Percentiles rank a stretch among this genome's conserved stretches.
phyloP scores from a whole-genome alignment of 441 rosid genomes.

The Euphorbia corollata region DNA sequence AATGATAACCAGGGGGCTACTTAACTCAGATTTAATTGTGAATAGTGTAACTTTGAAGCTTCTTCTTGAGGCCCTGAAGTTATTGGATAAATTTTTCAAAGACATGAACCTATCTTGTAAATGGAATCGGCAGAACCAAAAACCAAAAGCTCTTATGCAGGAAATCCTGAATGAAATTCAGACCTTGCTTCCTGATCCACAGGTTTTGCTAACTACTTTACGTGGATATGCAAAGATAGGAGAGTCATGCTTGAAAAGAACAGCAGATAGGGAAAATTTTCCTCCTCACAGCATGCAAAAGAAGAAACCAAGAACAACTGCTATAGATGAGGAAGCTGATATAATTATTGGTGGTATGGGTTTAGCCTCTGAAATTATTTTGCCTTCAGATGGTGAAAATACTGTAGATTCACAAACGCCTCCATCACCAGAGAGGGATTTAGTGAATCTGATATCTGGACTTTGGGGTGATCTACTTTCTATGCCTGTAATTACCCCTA shows the following conservation, averaged over 20 bases:
- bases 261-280: conserved; percentile 31
- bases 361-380: conserved; percentile 30
- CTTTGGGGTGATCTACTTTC: conserved; percentile 55
- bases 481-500: conserved; percentile 28
- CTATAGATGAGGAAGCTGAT: conserved; percentile 41
- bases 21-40: conserved; percentile 69
- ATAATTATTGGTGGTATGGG: conserved; percentile 56
- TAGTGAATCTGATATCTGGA: conserved; percentile 43
- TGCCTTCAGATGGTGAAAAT: conserved; percentile 29
- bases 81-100: conserved; percentile 52
- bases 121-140: conserved; percentile 27
- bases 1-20: conserved; percentile 75
- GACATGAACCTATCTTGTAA: conserved; percentile 34
- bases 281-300: conserved; percentile 21
- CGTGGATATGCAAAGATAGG: conserved; percentile 27
- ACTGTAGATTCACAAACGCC: conserved; percentile 24
- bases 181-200: conserved; percentile 71
- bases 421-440: conserved; percentile 44
- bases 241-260: conserved; percentile 44
- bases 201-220: conserved; percentile 59
- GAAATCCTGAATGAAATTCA: conserved; percentile 62
- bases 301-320: conserved; percentile 43
- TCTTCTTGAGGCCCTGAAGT: conserved; percentile 63
- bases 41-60: conserved; percentile 80
- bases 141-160: conserved; percentile 46